Conservation (phyloP, 192 early-diverging fungal genomes). For the Coemansia asiatica region DNA sequence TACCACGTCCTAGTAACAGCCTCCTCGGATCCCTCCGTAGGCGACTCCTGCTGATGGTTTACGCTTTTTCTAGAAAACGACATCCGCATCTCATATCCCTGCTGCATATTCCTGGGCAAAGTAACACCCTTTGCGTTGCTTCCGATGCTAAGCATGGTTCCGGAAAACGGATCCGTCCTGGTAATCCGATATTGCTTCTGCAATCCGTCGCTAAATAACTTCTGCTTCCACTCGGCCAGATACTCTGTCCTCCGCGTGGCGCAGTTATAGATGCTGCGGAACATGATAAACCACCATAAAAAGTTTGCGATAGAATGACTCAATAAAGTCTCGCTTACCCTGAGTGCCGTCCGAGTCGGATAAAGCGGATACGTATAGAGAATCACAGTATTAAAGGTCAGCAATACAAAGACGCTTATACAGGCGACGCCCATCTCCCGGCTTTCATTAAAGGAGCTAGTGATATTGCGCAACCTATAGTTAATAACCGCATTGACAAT, state of each 20-base stretch:
- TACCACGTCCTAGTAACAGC: neutral
- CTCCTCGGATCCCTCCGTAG: slow-evolving; percentile 2
- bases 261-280: slow-evolving; percentile 42
- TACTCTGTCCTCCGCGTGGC: slow-evolving; percentile 33
- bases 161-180: slow-evolving; percentile 40
- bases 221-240: slow-evolving; percentile 45
- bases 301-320: slow-evolving; percentile 44
- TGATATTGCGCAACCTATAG: slow-evolving; percentile 51
- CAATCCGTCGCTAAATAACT: slow-evolving; percentile 43
- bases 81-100: slow-evolving; percentile 30
- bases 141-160: slow-evolving; percentile 35
- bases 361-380: slow-evolving; percentile 46
- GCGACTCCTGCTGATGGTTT: slow-evolving; percentile 6
- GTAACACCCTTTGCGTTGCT: slow-evolving; percentile 28
- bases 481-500: slow-evolving; percentile 39
- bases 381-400: slow-evolving; percentile 47
- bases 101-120: slow-evolving; percentile 20
- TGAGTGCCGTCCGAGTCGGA: slow-evolving; percentile 13
- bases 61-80: slow-evolving; percentile 36
- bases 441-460: slow-evolving; percentile 53
- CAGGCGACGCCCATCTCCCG: slow-evolving; percentile 47
- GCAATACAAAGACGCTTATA: slow-evolving; percentile 32
- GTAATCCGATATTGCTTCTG: slow-evolving; percentile 55
- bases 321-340: slow-evolving; percentile 29
- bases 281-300: slow-evolving; percentile 58